These are phyloP conservation scores for Penicillium olsonii DNA, from an alignment of 2,329 filamentous ascomycete genomes.

Conservation along the genomic window DNA sequence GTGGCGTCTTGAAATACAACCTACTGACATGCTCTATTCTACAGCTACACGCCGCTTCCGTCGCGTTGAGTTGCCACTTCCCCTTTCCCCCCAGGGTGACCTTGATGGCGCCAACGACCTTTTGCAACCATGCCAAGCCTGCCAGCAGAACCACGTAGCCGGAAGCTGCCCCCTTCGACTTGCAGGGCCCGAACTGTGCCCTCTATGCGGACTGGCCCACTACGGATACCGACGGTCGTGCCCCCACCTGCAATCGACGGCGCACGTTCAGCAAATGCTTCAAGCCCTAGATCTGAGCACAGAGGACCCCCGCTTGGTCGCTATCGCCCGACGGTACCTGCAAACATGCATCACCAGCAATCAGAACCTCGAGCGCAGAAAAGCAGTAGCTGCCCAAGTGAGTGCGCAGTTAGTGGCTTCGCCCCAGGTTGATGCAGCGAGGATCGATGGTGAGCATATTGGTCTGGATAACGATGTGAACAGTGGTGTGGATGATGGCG, in stretches of 20 bases:
- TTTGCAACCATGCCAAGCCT: slow-evolving; percentile 52
- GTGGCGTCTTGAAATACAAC: background rate
- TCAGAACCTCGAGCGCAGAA: slow-evolving; percentile 42
- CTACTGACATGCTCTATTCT: slow-evolving; percentile 3
- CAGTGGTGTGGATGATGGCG: too few relatives aligned
- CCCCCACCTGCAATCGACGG: slow-evolving; percentile 63
- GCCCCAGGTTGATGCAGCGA: too few relatives aligned
- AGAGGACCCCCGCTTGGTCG: slow-evolving; percentile 56
- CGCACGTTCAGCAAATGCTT: slow-evolving; percentile 65
- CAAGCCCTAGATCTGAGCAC: slow-evolving; percentile 60
- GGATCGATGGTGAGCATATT: too few relatives aligned
- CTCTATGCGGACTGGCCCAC: slow-evolving; percentile 65
- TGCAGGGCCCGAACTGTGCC: slow-evolving; percentile 62
- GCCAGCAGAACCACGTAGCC: slow-evolving; percentile 53
- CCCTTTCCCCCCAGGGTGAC: slow-evolving; percentile 5
- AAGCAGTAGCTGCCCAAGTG: too few relatives aligned
- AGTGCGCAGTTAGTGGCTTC: too few relatives aligned
- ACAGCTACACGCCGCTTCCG: slow-evolving; percentile 39
- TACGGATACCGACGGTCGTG: slow-evolving; percentile 59
- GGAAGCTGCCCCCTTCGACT: slow-evolving; percentile 64
- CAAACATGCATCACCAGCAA: slow-evolving; percentile 59
- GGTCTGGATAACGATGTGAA: too few relatives aligned
- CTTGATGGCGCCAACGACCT: slow-evolving; percentile 21
- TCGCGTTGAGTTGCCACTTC: slow-evolving; percentile 32
- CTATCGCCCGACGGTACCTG: slow-evolving; percentile 44